Conservation (phyloP, 2,329 filamentous ascomycete genomes). For the Neofusicoccum cordaticola region DNA sequence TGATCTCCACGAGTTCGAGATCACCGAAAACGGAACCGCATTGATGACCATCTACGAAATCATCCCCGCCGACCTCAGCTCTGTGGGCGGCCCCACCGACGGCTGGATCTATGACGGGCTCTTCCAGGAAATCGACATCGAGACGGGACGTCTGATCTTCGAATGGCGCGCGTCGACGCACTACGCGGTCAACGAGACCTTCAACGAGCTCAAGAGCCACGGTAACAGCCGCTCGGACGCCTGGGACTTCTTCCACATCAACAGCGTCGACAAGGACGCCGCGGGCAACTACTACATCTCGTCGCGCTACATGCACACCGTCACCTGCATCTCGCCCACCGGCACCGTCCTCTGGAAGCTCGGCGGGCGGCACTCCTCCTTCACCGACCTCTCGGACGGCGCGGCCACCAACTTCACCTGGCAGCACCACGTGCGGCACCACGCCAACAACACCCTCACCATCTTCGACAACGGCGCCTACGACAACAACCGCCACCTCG, state of each 20-base stretch:
- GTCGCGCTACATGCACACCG: conserved; percentile 22
- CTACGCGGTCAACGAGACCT: conserved; percentile 31
- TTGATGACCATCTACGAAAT: conserved; percentile 44
- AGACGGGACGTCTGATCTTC: conserved; percentile 39
- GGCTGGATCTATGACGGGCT: conserved; percentile 45
- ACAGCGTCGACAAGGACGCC: conserved; percentile 36
- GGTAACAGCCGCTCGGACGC: conserved; percentile 33
- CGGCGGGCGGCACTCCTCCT: conserved; percentile 47
- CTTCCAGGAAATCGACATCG: conserved; percentile 46
- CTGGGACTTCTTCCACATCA: conserved; percentile 42
- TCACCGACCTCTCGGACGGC: conserved; percentile 41
- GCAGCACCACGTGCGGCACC: conserved; percentile 53
- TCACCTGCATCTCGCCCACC: conserved; percentile 28
- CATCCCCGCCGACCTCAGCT: conserved; percentile 38
- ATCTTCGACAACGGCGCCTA: conserved; percentile 38
- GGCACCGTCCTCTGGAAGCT: conserved; percentile 53
- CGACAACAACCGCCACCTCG: conserved; percentile 29
- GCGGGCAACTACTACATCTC: conserved; percentile 27
- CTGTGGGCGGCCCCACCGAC: conserved; percentile 32
- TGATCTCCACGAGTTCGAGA: conserved; percentile 46
- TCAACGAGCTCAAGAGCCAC: conserved; percentile 23
- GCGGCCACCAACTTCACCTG: conserved; percentile 48
- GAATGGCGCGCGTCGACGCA: conserved; percentile 41
- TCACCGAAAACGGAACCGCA: conserved; percentile 44
- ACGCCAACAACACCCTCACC: conserved; percentile 30